Conservation (phyloP, 148 eudicot species). For the Heliosperma pusillum region DNA sequence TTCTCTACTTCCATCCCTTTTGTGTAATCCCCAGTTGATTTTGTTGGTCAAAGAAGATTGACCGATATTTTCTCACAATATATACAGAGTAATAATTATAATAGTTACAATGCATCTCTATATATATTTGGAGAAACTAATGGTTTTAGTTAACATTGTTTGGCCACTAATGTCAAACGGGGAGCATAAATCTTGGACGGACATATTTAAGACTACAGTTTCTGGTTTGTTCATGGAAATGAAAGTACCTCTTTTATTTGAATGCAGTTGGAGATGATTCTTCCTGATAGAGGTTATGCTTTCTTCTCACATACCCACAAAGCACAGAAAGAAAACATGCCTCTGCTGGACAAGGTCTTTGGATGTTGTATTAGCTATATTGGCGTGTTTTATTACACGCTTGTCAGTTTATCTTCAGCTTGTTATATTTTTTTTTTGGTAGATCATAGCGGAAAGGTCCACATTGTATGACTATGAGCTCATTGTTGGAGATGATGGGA, state of each 20-base stretch:
- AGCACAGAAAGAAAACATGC: slow-evolving; percentile 95
- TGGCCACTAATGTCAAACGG: not conserved
- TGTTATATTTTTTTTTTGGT: slow-evolving; percentile 13
- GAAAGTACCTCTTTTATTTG: slow-evolving; percentile 15
- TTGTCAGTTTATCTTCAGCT: slow-evolving; percentile 10
- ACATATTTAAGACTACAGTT: not conserved
- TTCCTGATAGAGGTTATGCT: slow-evolving; percentile 92
- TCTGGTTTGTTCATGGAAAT: not conserved
- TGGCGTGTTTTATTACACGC: slow-evolving; percentile 9
- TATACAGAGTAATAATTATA: too few species aligned
- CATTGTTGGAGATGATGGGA: slow-evolving; percentile 81
- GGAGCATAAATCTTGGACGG: not conserved
- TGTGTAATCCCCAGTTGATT: not conserved
- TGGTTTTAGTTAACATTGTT: not conserved
- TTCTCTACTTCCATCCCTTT: not conserved
- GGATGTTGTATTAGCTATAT: not conserved
- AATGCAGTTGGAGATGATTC: slow-evolving; percentile 91
- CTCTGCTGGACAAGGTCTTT: slow-evolving; percentile 83
- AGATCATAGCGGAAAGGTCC: slow-evolving; percentile 77
- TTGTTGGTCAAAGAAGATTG: not conserved
- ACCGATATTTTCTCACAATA: not conserved
- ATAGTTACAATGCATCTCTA: too few species aligned
- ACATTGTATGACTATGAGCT: slow-evolving; percentile 96
- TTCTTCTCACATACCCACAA: slow-evolving; percentile 99
- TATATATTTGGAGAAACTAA: too few species aligned